Evolutionary conservation across 768 basidiomycete species (phyloP).

Genomic region (Saitozyma podzolica): DNA sequence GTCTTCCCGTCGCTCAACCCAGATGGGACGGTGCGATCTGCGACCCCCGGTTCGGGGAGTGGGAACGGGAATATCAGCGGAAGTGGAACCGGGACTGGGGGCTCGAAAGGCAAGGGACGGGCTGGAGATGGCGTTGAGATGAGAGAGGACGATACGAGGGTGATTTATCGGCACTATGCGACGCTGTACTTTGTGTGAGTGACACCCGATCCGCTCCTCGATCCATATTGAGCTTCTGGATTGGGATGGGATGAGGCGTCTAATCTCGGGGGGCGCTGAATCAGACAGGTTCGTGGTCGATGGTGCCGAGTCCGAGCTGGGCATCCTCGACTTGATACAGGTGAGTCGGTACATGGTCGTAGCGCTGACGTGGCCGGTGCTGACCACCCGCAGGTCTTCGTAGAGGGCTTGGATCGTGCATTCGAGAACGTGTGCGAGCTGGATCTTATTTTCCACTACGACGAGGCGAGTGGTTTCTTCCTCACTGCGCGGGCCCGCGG

Average conservation of each 20-base stretch:
- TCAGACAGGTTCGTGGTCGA: slow-evolving; percentile 78
- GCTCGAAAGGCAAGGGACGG: slow-evolving; percentile 18
- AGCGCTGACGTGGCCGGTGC: neutral
- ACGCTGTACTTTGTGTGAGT: slow-evolving; percentile 84
- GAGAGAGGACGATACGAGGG: slow-evolving; percentile 64
- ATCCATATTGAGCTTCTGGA: too few species aligned
- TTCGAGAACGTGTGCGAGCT: slow-evolving; percentile 99
- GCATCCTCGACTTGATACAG: slow-evolving; percentile 94
- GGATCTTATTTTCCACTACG: slow-evolving; percentile 97
- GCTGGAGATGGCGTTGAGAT: slow-evolving; percentile 53
- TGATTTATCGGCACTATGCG: slow-evolving; percentile 93
- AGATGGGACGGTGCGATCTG: neutral
- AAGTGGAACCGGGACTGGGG: slow-evolving; percentile 41
- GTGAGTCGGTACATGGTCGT: slow-evolving; percentile 56
- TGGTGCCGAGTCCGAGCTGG: slow-evolving; percentile 92
- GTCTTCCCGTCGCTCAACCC: slow-evolving; percentile 25
- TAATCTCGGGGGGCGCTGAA: slow-evolving; percentile 1
- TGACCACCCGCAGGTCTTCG: slow-evolving; percentile 72
- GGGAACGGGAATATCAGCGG: slow-evolving; percentile 55
- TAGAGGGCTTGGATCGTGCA: slow-evolving; percentile 89
- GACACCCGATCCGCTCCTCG: neutral
- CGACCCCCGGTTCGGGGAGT: neutral
- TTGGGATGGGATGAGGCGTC: too few species aligned
- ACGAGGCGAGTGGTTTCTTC: slow-evolving; percentile 65
- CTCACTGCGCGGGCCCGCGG: neutral